phyloP scores from a whole-genome alignment of 1,139 yeast genomes.

The Candida sanyaensis region DNA sequence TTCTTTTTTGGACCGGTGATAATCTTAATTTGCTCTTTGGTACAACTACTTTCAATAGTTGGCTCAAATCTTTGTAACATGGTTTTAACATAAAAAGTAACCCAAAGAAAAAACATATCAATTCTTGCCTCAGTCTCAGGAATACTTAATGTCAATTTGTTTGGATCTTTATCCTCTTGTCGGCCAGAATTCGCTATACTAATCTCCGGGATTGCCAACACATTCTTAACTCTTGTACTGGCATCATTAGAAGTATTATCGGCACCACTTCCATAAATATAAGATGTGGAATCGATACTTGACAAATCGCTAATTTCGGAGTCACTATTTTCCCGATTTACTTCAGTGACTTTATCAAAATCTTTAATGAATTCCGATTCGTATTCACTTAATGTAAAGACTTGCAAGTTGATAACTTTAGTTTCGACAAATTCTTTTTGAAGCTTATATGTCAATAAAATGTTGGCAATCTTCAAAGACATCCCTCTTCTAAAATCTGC shows the following conservation, averaged over 20 bases:
- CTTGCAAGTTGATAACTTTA: slow-evolving; percentile 25
- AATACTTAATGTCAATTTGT: slow-evolving; percentile 29
- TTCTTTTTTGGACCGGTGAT: slow-evolving; percentile 25
- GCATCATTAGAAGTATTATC: slow-evolving; percentile 18
- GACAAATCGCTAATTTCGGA: slow-evolving; percentile 38
- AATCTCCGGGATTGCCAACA: slow-evolving; percentile 31
- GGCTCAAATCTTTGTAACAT: slow-evolving; percentile 41
- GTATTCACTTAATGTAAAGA: slow-evolving; percentile 44
- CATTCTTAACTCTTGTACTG: slow-evolving; percentile 34
- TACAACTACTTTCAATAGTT: slow-evolving; percentile 29
- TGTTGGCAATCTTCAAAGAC: slow-evolving; percentile 27
- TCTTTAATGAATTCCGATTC: slow-evolving; percentile 37
- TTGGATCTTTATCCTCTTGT: slow-evolving; percentile 23
- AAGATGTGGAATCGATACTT: slow-evolving; percentile 31
- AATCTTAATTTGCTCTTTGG: slow-evolving; percentile 26
- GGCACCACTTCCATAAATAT: slow-evolving; percentile 12
- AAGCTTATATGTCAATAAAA: slow-evolving; percentile 24
- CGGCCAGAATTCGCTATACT: slow-evolving; percentile 25
- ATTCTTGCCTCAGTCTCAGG: slow-evolving; percentile 43
- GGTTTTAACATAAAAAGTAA: slow-evolving; percentile 40
- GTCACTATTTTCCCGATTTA: slow-evolving; percentile 17
- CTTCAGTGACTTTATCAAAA: slow-evolving; percentile 31
- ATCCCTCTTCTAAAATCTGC: slow-evolving; percentile 45
- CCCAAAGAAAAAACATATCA: slow-evolving; percentile 48
- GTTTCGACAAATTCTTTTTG: slow-evolving; percentile 22